phyloP scores from a whole-genome alignment of 495 filamentous ascomycete genomes.

The Pseudevernia furfuracea region DNA sequence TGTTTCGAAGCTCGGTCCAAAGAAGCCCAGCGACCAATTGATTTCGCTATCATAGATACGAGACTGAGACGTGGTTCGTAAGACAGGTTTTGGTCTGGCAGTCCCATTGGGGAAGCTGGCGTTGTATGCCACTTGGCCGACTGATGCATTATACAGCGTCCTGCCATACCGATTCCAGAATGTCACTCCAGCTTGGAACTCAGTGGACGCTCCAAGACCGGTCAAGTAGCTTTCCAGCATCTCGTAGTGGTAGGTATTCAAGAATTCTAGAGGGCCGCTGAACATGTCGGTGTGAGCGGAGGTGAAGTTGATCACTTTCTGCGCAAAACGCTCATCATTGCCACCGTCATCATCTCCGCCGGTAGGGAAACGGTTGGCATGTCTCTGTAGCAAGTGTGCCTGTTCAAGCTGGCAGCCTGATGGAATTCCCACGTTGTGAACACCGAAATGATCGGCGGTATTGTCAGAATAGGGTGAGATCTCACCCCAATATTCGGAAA shows the following conservation, averaged over 20 bases:
- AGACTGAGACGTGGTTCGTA: slow-evolving; percentile 44
- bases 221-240: slow-evolving; percentile 39
- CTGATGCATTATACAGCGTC: slow-evolving; percentile 39
- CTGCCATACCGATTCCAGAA: slow-evolving; percentile 51
- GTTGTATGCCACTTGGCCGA: slow-evolving; percentile 38
- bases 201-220: slow-evolving; percentile 42
- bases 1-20: slow-evolving; percentile 31
- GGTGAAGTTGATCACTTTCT: slow-evolving; percentile 42
- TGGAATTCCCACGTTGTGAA: slow-evolving; percentile 42
- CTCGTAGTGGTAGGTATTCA: slow-evolving; percentile 45
- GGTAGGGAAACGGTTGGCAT: slow-evolving; percentile 46
- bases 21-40: slow-evolving; percentile 38
- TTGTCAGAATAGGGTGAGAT: slow-evolving; percentile 43
- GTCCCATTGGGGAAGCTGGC: slow-evolving; percentile 41
- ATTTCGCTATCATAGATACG: slow-evolving; percentile 44
- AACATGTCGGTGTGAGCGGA: slow-evolving; percentile 33
- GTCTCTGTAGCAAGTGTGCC: slow-evolving; percentile 44
- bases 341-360: slow-evolving; percentile 34
- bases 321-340: slow-evolving; percentile 39
- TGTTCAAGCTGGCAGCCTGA: slow-evolving; percentile 47
- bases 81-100: slow-evolving; percentile 37
- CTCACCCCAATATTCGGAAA: slow-evolving; percentile 37
- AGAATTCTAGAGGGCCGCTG: slow-evolving; percentile 41
- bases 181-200: slow-evolving; percentile 41
- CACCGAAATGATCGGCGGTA: slow-evolving; percentile 34